phyloP scores from a whole-genome alignment of 768 basidiomycete genomes.

The Trametes cubensis region DNA sequence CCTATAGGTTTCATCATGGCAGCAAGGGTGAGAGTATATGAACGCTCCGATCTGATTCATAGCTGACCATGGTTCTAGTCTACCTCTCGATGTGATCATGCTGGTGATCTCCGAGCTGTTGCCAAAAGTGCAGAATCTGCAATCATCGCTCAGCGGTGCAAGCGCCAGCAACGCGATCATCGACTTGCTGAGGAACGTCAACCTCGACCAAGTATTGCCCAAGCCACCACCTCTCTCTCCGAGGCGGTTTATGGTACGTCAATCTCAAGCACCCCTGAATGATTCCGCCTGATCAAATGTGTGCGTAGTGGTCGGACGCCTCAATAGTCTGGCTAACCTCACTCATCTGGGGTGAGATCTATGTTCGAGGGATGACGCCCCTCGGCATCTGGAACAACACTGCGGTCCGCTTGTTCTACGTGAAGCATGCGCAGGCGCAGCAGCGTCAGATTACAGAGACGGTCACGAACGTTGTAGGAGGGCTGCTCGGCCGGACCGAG shows the following conservation, averaged over 20 bases:
- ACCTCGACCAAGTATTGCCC: constrained; percentile 74
- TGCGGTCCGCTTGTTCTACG: constrained; percentile 85
- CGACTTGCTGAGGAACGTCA: constrained; percentile 72
- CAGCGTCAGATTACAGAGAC: constrained; percentile 76
- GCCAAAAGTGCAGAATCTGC: constrained; percentile 82
- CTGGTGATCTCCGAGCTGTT: constrained; percentile 86
- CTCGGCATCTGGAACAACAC: constrained; percentile 91
- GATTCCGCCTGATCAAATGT: constrained; percentile 14
- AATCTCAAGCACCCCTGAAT: not conserved
- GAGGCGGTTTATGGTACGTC: constrained; percentile 74
- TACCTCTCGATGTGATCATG: constrained; percentile 88
- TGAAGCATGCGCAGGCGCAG: constrained; percentile 78
- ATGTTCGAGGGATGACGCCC: constrained; percentile 85
- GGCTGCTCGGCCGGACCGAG: constrained; percentile 56
- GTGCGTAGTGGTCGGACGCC: constrained; percentile 85
- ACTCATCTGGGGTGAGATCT: constrained; percentile 94
- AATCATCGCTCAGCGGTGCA: constrained; percentile 62
- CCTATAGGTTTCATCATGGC: constrained; percentile 85
- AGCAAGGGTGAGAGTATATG: constrained; percentile 72
- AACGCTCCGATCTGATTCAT: not conserved
- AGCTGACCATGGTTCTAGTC: constrained; percentile 42
- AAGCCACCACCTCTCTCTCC: constrained; percentile 64
- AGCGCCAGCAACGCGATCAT: constrained; percentile 70
- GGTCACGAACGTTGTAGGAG: constrained; percentile 80
- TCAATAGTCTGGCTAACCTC: constrained; percentile 92